Conservation (phyloP, 495 filamentous ascomycete species). For the Xanthoparmelia taractica region DNA sequence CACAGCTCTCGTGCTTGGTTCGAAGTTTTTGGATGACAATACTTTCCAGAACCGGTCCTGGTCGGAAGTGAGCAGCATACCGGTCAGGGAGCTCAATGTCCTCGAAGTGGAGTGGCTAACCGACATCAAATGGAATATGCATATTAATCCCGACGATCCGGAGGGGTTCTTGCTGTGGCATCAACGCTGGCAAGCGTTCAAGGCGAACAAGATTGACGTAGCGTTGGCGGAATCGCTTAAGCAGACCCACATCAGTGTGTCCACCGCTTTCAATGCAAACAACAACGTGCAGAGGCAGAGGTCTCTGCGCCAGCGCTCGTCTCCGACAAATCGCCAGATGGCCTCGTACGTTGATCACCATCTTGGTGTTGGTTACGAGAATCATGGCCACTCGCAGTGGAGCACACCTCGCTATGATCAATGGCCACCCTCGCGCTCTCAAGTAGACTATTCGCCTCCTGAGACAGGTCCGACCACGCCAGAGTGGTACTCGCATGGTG, state of each 20-base stretch:
- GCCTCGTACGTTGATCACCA: conserved; percentile 21
- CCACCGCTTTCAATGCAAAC: conserved; percentile 30
- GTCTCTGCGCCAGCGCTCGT: conserved; percentile 9
- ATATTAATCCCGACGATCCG: conserved; percentile 60
- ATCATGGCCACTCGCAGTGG: conserved; percentile 27
- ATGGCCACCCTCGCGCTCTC: conserved; percentile 46
- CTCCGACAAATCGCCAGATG: conserved; percentile 12
- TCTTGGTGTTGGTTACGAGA: conserved; percentile 32
- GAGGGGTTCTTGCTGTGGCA: conserved; percentile 80
- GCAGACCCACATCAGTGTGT: conserved; percentile 57
- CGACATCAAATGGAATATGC: conserved; percentile 78
- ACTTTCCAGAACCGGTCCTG: conserved; percentile 99
- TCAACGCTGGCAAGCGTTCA: conserved; percentile 75
- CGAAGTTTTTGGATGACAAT: conserved; percentile 98
- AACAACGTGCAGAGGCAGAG: conserved; percentile 43
- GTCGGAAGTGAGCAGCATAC: conserved; percentile 93
- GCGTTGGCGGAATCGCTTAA: conserved; percentile 46
- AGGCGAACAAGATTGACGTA: conserved; percentile 51
- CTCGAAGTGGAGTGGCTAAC: conserved; percentile 89
- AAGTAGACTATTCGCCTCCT: conserved; percentile 57
- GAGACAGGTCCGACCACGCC: conserved; percentile 60
- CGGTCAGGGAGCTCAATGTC: conserved; percentile 77
- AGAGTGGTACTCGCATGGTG: conserved; percentile 49
- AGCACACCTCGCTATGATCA: conserved; percentile 42
- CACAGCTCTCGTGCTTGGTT: conserved; percentile 78